phyloP scores from a whole-genome alignment of 2,329 filamentous ascomycete species.

The Ophiostoma tasmaniense region DNA sequence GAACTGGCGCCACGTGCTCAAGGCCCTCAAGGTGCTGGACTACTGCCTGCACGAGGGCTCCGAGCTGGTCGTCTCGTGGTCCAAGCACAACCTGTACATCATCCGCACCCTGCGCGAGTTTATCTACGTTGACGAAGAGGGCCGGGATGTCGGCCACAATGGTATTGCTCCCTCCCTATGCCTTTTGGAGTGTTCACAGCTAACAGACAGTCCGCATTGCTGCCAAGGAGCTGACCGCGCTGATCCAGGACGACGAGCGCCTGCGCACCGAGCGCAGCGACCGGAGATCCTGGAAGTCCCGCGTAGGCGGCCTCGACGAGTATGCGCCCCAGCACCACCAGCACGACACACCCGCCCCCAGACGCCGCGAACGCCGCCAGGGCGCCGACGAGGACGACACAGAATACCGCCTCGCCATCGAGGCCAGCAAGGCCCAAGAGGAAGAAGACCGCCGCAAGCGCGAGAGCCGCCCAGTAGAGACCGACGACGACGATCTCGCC shows the following conservation, averaged over 20 bases:
- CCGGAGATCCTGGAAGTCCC: conserved; percentile 91
- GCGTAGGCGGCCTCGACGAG: conserved; percentile 88
- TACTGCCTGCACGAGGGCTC: conserved; percentile 97
- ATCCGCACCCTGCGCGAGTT: conserved; percentile 98
- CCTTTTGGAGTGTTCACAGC: too few species aligned
- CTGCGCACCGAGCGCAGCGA: conserved; percentile 83
- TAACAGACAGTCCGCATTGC: conserved; percentile 72
- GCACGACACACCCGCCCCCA: conserved; percentile 25
- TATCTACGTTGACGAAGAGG: conserved; percentile 91
- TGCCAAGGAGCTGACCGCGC: conserved; percentile 86
- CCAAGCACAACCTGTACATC: conserved; percentile 94
- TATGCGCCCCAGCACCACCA: conserved; percentile 43
- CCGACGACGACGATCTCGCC: conserved; percentile 77
- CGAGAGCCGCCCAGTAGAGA: conserved; percentile 46
- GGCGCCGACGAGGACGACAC: conserved; percentile 73
- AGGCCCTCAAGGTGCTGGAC: conserved; percentile 93
- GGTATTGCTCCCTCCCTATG: conserved; percentile 50
- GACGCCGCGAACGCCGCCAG: conserved; percentile 39
- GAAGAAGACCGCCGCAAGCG: conserved; percentile 79
- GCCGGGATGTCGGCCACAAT: conserved; percentile 90
- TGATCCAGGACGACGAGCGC: conserved; percentile 90
- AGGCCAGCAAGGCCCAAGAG: conserved; percentile 90
- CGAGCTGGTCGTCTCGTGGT: conserved; percentile 94
- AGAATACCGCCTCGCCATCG: conserved; percentile 82
- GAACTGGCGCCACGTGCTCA: conserved; percentile 97